Conservation (phyloP, 2,329 filamentous ascomycete species). For the Neofusicoccum sp. region DNA sequence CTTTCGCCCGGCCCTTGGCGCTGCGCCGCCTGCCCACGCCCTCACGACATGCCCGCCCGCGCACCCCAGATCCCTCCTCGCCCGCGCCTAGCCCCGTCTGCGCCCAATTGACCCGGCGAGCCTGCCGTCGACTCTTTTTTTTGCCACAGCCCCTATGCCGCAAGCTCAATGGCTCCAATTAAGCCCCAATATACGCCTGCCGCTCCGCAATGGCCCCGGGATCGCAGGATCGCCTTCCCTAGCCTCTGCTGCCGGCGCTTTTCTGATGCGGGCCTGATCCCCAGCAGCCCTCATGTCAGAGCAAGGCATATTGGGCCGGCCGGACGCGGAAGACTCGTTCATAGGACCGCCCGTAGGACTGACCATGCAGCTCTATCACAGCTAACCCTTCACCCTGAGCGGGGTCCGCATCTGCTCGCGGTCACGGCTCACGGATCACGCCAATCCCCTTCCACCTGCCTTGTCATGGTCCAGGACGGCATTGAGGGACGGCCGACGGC, state of each 20-base stretch:
- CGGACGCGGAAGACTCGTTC: constrained; percentile 32
- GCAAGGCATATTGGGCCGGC: constrained; percentile 11
- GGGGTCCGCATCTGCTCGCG: constrained; percentile 33
- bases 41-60: not conserved
- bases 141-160: constrained; percentile 5
- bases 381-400: constrained; percentile 26
- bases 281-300: constrained; percentile 10
- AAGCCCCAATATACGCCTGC: not conserved
- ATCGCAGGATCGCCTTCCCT: constrained; percentile 5
- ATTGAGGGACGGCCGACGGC: constrained; percentile 10
- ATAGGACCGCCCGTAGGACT: constrained; percentile 31
- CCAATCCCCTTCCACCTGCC: constrained; percentile 26
- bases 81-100: not conserved
- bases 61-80: constrained; percentile 14
- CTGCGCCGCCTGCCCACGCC: not conserved
- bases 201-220: not conserved
- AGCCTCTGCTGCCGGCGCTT: constrained; percentile 8
- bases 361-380: constrained; percentile 41
- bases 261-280: constrained; percentile 9
- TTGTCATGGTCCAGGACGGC: constrained; percentile 14
- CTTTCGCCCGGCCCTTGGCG: constrained; percentile 15
- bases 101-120: not conserved
- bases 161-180: constrained; percentile 6
- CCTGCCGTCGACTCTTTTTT: constrained; percentile 8
- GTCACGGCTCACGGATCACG: constrained; percentile 35